Evolutionary conservation across 2,329 filamentous ascomycete species (phyloP).

Genomic region (Ophiostoma piceae): DNA sequence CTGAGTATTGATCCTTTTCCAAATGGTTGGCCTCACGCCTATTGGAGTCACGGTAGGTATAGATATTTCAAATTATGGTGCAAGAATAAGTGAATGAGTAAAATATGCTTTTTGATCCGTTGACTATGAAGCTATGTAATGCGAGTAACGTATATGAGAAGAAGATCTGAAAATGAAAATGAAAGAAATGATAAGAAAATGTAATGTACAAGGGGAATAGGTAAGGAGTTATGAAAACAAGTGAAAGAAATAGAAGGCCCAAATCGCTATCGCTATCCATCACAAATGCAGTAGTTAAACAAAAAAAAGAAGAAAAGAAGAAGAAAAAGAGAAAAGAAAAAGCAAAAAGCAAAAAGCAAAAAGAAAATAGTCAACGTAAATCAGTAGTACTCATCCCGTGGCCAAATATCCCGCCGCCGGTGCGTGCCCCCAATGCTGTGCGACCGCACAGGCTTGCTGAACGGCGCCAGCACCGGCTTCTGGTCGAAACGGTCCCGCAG

Average conservation of each 20-base stretch:
- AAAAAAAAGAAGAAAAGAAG: background rate
- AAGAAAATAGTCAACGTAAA: background rate
- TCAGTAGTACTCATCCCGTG: background rate
- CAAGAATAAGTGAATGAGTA: background rate
- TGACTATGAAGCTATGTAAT: constrained; percentile 3
- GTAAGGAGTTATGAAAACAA: too few relatives aligned
- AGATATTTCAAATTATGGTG: background rate
- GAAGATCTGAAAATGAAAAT: background rate
- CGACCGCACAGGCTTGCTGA: constrained; percentile 26
- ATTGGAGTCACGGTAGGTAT: background rate
- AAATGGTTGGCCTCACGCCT: background rate
- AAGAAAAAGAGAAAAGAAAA: background rate
- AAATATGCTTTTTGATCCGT: background rate
- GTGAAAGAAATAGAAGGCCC: background rate
- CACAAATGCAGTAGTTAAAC: background rate
- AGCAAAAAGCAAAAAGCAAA: background rate
- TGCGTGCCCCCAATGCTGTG: constrained; percentile 17
- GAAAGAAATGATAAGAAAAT: background rate
- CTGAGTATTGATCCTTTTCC: background rate
- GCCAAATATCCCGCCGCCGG: background rate
- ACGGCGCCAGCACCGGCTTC: background rate
- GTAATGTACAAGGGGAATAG: background rate
- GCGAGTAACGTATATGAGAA: background rate
- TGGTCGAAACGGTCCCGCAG: constrained; percentile 28
- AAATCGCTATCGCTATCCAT: background rate